These are phyloP conservation scores for Ustilago hordei DNA, from an alignment of 1,284 basidiomycete genomes.

Conservation along the genomic window DNA sequence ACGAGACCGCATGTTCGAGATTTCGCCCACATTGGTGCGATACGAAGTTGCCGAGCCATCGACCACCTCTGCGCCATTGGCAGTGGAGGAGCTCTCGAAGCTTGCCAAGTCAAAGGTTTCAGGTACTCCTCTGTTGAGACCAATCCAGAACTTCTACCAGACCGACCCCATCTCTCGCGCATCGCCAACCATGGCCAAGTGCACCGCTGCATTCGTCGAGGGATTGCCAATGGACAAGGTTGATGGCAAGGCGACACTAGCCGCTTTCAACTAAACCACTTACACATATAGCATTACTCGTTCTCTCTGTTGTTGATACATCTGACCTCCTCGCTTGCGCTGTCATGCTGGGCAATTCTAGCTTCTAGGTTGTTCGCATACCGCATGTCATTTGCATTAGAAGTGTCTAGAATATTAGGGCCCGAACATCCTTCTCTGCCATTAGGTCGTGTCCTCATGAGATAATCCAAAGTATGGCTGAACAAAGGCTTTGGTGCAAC, in stretches of 20 bases:
- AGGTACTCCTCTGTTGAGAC: conserved; percentile 78
- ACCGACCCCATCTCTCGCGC: conserved; percentile 80
- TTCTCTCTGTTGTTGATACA: background rate
- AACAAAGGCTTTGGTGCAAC: too few relatives aligned
- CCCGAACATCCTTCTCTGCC: background rate
- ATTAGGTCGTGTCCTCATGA: too few relatives aligned
- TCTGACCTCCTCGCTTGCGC: conserved; percentile 1
- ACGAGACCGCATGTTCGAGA: conserved; percentile 96
- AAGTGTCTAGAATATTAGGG: conserved; percentile 19
- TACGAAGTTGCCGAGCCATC: conserved; percentile 88
- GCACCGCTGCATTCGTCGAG: conserved; percentile 53
- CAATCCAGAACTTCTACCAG: conserved; percentile 94
- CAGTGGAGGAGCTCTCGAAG: conserved; percentile 54
- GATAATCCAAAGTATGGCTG: too few relatives aligned
- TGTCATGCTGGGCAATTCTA: background rate
- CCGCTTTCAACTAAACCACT: conserved; percentile 32
- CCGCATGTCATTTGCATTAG: conserved; percentile 1
- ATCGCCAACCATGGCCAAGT: conserved; percentile 69
- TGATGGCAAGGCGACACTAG: conserved; percentile 47
- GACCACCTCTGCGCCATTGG: conserved; percentile 71
- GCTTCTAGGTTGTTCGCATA: background rate
- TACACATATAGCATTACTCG: background rate
- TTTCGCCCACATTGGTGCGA: conserved; percentile 88
- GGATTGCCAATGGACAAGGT: conserved; percentile 49
- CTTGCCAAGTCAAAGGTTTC: conserved; percentile 43